Conservation (phyloP, 306 rosid genomes). For the Dryas drummondii region DNA sequence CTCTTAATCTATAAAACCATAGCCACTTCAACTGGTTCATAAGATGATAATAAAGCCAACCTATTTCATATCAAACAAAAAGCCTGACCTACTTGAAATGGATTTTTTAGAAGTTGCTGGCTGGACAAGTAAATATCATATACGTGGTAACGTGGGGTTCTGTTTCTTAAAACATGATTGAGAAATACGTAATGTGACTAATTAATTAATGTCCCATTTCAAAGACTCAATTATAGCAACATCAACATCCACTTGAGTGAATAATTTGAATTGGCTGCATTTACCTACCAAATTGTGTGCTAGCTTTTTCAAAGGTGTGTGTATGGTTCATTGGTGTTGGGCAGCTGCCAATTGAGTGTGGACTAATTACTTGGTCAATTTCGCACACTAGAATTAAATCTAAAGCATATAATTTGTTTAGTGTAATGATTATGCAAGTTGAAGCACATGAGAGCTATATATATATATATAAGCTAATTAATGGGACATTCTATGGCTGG, state of each 20-base stretch:
- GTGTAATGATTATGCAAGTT: too few species aligned
- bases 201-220: constrained; percentile 6
- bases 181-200: not conserved
- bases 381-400: not conserved
- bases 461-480: not conserved
- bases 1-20: too few species aligned
- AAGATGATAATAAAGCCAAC: too few species aligned
- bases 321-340: not conserved
- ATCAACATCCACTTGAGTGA: not conserved
- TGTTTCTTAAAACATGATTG: not conserved
- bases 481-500: not conserved
- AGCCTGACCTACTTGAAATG: not conserved
- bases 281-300: constrained; percentile 7
- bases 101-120: not conserved
- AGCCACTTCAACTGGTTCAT: too few species aligned
- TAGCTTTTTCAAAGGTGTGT: not conserved
- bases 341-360: constrained; percentile 13
- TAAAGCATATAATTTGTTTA: too few species aligned
- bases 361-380: constrained; percentile 5
- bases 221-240: not conserved
- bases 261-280: constrained; percentile 3
- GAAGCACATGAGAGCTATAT: too few species aligned
- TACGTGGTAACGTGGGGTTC: not conserved
- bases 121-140: too few species aligned
- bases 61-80: not conserved